phyloP scores from a whole-genome alignment of 495 filamentous ascomycete species.

The Elasticomyces elasticus region DNA sequence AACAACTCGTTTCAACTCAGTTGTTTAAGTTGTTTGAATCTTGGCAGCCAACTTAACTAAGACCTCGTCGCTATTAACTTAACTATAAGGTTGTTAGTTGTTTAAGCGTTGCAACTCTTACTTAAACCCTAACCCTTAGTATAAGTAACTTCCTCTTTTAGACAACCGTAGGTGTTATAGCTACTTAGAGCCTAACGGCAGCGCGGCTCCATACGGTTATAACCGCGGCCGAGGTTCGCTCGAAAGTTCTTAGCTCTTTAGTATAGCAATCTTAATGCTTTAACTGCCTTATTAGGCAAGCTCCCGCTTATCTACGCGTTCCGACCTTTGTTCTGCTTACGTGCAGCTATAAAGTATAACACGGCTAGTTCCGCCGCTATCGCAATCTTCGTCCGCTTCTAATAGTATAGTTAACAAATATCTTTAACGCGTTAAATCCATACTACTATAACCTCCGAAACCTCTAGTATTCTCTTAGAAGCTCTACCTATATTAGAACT shows the following conservation, averaged over 20 bases:
- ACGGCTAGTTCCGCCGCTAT: no score
- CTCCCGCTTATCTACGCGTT: no score
- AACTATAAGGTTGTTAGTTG: no score
- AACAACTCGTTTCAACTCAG: not conserved
- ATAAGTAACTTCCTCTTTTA: no score
- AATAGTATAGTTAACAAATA: not conserved
- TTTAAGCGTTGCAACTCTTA: no score
- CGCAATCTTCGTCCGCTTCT: not conserved
- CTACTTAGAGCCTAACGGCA: not conserved
- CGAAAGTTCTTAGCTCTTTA: not conserved
- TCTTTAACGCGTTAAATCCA: not conserved
- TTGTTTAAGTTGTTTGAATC: not conserved
- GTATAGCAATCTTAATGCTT: not conserved
- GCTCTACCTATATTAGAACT: not conserved
- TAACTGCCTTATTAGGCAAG: not conserved
- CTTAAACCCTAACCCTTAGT: not conserved
- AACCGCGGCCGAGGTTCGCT: not conserved
- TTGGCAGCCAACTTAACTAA: not conserved
- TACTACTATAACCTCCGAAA: not conserved
- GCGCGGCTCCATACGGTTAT: not conserved
- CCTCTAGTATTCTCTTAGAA: not conserved
- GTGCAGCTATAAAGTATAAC: not conserved
- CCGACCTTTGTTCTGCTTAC: no score
- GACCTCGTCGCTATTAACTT: no score
- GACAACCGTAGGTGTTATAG: not conserved